Base-by-base conservation (phyloP, 108 stramenopile genomes). In the Seminavis robusta region DNA sequence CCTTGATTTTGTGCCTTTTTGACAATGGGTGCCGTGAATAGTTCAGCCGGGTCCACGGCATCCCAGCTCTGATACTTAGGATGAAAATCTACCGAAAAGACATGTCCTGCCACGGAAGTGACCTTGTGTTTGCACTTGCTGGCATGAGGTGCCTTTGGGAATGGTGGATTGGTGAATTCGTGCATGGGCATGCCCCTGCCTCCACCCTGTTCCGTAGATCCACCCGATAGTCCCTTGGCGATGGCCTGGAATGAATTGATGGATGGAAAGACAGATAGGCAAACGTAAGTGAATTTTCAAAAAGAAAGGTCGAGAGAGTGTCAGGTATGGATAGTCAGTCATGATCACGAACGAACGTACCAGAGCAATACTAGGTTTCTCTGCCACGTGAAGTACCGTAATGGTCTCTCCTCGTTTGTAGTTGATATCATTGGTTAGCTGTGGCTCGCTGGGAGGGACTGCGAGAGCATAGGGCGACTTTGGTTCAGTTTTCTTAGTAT, bases 51-150 rank as follows among this genome's bases (percentile, higher is more conserved):
- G 53, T 88, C 81, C 13, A 95, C 94, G 7, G 77, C 76, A 52
- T 94, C 82, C 98, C 98, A 99, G 3, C 65, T 75, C 56, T 90
- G 92, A 63, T 63, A 96, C 42, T 94, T 64, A 27, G 58, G 59
- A 0, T 82, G 84, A 64, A 99, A 99, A 53, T 99, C 97, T n/a
- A 93, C 74, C 29, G 77, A 81, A 71, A 92, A 97, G 16, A 97
- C 86, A 56, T 99, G 98, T 5, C 98, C 97, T 0, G 81, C 86
- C 1, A 99, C 98, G 23, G 86, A 87, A 3, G 95, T 97, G 1
- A 99, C 82, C 13, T 58, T 54, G 70, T 91, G 90, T 11, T 63
- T 63, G 1, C 66, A 68, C 13, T 63, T 62, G 13, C 58, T 52
- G 11, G 87, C 87, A 6, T 77, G 55, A 11, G 87, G 87, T 44